Percentiles rank a stretch among this genome's conserved stretches.
Evolutionary conservation across 331 rosid genomes (phyloP).

Genomic region (Erythrophleum ivorense): DNA sequence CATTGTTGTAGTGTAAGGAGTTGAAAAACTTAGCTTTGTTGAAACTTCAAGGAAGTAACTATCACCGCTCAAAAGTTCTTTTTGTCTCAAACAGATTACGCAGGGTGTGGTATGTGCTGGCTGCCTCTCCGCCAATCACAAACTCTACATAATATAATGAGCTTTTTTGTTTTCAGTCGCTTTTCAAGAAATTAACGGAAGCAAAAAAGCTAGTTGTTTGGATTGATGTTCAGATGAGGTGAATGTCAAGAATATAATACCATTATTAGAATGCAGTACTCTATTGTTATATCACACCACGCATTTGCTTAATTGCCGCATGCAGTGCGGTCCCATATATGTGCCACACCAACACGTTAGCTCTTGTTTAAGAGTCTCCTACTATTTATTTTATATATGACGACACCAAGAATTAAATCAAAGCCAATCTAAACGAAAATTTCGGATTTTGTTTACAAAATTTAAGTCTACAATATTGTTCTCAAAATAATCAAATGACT

Average conservation of each 20-base stretch:
- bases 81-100: conserved; percentile 31
- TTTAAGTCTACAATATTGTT: not conserved
- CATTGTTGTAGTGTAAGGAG: not conserved
- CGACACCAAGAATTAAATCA: not conserved
- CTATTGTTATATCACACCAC: not conserved
- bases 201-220: conserved; percentile 12
- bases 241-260: conserved; percentile 1
- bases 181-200: conserved; percentile 40
- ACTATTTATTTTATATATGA: not conserved
- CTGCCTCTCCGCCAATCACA: conserved; percentile 25
- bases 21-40: conserved; percentile 35
- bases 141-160: not conserved
- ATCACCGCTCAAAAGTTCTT: conserved; percentile 35
- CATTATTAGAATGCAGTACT: not conserved
- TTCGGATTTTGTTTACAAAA: not conserved
- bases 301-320: not conserved
- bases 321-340: conserved; percentile 1
- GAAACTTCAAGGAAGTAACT: conserved; percentile 50
- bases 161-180: conserved; percentile 16
- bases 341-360: not conserved
- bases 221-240: conserved; percentile 2
- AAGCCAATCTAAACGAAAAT: not conserved
- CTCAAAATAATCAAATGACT: not conserved
- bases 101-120: conserved; percentile 32
- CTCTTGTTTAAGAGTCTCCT: not conserved